Evolutionary conservation across 371 early-diverging fungal species (phyloP), one percentile per base, ranked within the genome.

Genomic region (Mortierella polycephala): DNA sequence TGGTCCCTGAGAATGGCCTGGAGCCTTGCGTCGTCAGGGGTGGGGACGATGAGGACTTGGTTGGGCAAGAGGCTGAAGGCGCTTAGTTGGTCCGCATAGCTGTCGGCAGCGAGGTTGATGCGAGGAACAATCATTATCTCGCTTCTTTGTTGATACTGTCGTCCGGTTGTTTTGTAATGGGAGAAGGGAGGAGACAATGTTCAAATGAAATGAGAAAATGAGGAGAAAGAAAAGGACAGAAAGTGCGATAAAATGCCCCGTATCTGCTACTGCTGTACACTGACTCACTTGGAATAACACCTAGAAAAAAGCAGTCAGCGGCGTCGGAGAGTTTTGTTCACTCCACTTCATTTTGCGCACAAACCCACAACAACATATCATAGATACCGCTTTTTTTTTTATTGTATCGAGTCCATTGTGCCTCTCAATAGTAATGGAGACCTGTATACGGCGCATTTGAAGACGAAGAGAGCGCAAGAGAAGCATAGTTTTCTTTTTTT

Each of bases 91-190:
- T 75, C 73, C 49, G 83, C 79, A 49, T 83, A 81, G 59, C 79
- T 64, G 30, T 79, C 85, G 5, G 86, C 71, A 44, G 67, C 81
- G 63, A 82, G 66, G 70, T 87, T 76, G 71, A 89, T 81, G 55
- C 82, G 75, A 60, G 89, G 87, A 51, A 89, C 80, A 69, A 89
- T 86, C 89, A 89, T 88, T 40, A 41, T 62, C 30, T 30, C 30
- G 30, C 30, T 30, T 30, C 30, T 30, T 30, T 30, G 4, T 30
- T 30, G 30, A 30, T 30, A 30, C 30, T 30, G 30, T 30, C 30
- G 30, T 30, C 30, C 30, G 30, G 30, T 30, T 30, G 30, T 30
- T 30, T 30, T 30, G 30, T 30, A 30, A 30, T 30, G 30, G 30
- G 30, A 4, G 30, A 30, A 30, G 30, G 30, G 30, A 30, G 30